Percentiles rank a stretch among this genome's conserved stretches.
phyloP scores from a whole-genome alignment of 148 eudicot species.

The Camellia granthamiana region DNA sequence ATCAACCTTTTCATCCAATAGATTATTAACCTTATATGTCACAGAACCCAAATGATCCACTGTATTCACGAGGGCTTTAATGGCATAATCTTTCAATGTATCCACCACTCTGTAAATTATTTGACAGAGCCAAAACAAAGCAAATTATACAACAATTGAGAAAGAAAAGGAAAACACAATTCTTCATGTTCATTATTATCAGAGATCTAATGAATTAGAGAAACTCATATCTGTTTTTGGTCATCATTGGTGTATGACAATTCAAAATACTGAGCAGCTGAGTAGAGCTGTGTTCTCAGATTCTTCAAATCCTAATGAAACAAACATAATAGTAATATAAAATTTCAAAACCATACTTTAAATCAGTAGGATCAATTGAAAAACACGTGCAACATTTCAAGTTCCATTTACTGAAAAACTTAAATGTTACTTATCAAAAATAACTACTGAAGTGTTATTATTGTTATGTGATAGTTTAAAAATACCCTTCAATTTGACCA shows the following conservation, averaged over 20 bases:
- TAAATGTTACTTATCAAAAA: not conserved
- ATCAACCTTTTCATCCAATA: too few relatives aligned
- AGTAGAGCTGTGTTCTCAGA: conserved; percentile 74
- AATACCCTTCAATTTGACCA: too few relatives aligned
- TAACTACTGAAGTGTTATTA: too few relatives aligned
- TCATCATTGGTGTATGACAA: conserved; percentile 36
- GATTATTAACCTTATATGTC: too few relatives aligned
- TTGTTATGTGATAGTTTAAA: too few relatives aligned
- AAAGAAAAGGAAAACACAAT: not conserved
- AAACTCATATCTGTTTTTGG: too few relatives aligned
- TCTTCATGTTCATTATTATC: not conserved
- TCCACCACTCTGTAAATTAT: conserved; percentile 46
- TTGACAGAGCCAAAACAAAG: conserved; percentile 14
- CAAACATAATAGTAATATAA: too few relatives aligned
- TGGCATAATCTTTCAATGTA: too few relatives aligned
- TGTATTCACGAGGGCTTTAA: too few relatives aligned
- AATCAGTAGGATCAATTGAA: not conserved
- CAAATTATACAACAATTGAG: conserved; percentile 6
- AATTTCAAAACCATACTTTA: not conserved
- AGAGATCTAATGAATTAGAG: too few relatives aligned
- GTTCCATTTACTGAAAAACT: conserved; percentile 1
- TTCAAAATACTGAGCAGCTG: conserved; percentile 97
- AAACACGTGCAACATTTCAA: not conserved
- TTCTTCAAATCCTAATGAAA: conserved; percentile 74
- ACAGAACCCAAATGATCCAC: too few relatives aligned